A percentile compares a stretch with the other conserved stretches of the same genome.
Evolutionary conservation across 2,329 filamentous ascomycete species (phyloP).

Genomic region (Aspergillus japonicus): DNA sequence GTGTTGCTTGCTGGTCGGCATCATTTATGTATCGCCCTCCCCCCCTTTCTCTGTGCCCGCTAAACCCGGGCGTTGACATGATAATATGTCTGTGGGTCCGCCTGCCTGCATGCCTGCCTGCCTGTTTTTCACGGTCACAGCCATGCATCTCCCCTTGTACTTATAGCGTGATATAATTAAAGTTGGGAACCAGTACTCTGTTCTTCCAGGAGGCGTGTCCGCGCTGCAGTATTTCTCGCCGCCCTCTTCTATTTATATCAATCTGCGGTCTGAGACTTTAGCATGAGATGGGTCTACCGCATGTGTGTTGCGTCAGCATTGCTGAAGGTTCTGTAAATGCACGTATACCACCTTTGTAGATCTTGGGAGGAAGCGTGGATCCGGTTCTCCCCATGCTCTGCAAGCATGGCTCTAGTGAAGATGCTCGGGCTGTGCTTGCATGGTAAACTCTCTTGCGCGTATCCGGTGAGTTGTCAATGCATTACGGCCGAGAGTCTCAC

Average conservation of each 20-base stretch:
- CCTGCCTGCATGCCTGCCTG: not conserved
- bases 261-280: not conserved
- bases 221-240: not conserved
- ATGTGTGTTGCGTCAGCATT: not conserved
- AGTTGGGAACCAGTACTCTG: not conserved
- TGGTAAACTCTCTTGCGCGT: not conserved
- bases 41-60: not conserved
- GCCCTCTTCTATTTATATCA: not conserved
- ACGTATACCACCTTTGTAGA: not conserved
- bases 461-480: not conserved
- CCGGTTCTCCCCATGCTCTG: too few relatives aligned
- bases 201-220: not conserved
- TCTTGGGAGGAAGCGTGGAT: not conserved
- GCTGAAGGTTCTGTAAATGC: not conserved
- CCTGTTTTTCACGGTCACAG: not conserved
- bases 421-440: not conserved
- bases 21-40: too few relatives aligned
- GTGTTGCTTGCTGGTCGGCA: not conserved
- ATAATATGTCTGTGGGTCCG: not conserved
- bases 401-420: not conserved
- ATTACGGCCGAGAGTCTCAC: not conserved
- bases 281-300: not conserved
- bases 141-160: not conserved
- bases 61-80: not conserved
- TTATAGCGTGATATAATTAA: not conserved